Conservation (phyloP, 2,329 filamentous ascomycete genomes). For the Nannizziopsis barbatae region DNA sequence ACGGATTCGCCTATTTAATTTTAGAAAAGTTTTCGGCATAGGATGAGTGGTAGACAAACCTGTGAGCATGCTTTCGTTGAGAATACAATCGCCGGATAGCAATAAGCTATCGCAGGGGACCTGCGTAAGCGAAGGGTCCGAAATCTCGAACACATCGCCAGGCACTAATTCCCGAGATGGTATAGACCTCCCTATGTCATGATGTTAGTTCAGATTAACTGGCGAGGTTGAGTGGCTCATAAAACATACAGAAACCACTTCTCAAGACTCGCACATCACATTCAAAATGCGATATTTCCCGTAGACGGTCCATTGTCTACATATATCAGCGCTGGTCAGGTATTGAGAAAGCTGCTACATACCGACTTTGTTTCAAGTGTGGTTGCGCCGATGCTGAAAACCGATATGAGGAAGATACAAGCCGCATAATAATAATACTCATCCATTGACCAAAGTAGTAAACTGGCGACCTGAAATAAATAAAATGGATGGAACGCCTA, state of each 20-base stretch:
- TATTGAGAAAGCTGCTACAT: constrained; percentile 24
- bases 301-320: constrained; percentile 75
- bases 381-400: constrained; percentile 81
- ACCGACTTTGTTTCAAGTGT: constrained; percentile 79
- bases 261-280: constrained; percentile 89
- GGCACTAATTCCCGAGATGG: constrained; percentile 81
- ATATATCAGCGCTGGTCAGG: constrained; percentile 5
- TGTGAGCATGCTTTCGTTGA: constrained; percentile 98
- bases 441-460: constrained; percentile 88
- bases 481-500: constrained; percentile 95
- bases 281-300: constrained; percentile 87
- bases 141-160: constrained; percentile 92
- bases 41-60: constrained; percentile 30
- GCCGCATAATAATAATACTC: constrained; percentile 96
- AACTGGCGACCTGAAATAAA: constrained; percentile 90
- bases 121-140: constrained; percentile 76
- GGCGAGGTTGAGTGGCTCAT: background rate
- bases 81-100: constrained; percentile 88
- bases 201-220: constrained; percentile 4
- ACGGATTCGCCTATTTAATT: constrained; percentile 65
- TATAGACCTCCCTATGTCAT: constrained; percentile 60
- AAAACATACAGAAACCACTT: constrained; percentile 72
- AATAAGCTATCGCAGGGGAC: constrained; percentile 88
- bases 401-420: constrained; percentile 89
- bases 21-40: constrained; percentile 17